Percentiles rank a stretch among this genome's conserved stretches.
Evolutionary conservation across 2,329 filamentous ascomycete species (phyloP).

Genomic region (Peltaster fructicola): DNA sequence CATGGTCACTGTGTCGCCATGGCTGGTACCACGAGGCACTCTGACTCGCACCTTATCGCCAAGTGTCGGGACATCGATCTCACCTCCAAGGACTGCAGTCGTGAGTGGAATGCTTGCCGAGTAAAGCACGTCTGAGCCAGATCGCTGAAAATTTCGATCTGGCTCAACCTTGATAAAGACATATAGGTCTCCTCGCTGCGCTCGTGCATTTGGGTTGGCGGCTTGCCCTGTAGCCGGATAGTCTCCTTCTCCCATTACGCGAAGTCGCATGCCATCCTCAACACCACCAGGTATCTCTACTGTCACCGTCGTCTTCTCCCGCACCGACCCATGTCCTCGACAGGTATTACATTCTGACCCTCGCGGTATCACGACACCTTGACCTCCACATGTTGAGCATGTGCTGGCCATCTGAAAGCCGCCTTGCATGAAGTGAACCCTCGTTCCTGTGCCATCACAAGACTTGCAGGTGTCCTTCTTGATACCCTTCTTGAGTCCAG

Average conservation of each 20-base stretch:
- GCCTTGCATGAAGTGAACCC: slow-evolving; percentile 76
- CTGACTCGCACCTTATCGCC: slow-evolving; percentile 83
- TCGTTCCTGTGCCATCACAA: slow-evolving; percentile 73
- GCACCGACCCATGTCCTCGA: slow-evolving; percentile 63
- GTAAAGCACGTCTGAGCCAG: slow-evolving; percentile 80
- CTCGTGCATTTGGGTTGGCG: slow-evolving; percentile 42
- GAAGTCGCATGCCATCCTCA: slow-evolving; percentile 86
- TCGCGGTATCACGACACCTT: slow-evolving; percentile 56
- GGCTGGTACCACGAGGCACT: slow-evolving; percentile 77
- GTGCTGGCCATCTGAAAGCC: slow-evolving; percentile 94
- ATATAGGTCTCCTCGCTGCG: slow-evolving; percentile 73
- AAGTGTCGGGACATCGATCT: slow-evolving; percentile 75
- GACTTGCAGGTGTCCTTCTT: slow-evolving; percentile 55
- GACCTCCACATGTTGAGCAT: slow-evolving; percentile 64
- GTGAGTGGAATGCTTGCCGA: slow-evolving; percentile 83
- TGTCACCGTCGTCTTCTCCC: slow-evolving; percentile 66
- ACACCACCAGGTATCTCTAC: slow-evolving; percentile 91
- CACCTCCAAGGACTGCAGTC: slow-evolving; percentile 79
- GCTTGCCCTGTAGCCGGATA: slow-evolving; percentile 59
- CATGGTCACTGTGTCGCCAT: slow-evolving; percentile 79
- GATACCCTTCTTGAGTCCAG: slow-evolving; percentile 65
- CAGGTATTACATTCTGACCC: slow-evolving; percentile 70
- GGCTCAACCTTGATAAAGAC: slow-evolving; percentile 79
- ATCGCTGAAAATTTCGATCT: slow-evolving; percentile 75
- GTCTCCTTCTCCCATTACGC: slow-evolving; percentile 74